Conservation (phyloP, 2,329 filamentous ascomycete genomes). For the Sphaerulina populicola region DNA sequence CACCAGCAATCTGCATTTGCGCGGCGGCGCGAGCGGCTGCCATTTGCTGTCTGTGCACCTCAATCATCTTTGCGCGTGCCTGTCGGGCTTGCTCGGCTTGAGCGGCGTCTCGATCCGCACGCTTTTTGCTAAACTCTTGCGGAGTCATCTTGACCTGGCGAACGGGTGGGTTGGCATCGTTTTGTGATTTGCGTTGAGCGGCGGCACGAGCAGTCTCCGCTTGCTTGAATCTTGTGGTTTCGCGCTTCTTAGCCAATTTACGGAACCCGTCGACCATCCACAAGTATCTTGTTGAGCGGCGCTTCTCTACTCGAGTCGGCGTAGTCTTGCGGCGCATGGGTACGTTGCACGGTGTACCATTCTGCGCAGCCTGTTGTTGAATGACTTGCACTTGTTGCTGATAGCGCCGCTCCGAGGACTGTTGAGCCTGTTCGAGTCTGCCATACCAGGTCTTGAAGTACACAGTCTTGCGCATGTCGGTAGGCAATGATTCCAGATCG, state of each 20-base stretch:
- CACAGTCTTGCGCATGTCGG: conserved; percentile 88
- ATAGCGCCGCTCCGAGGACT: conserved; percentile 51
- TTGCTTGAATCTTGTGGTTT: conserved; percentile 76
- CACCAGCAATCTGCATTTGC: conserved; percentile 23
- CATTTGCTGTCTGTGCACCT: conserved; percentile 32
- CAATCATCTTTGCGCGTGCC: conserved; percentile 34
- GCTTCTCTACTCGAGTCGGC: conserved; percentile 75
- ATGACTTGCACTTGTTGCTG: conserved; percentile 47
- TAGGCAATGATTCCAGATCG: conserved; percentile 76
- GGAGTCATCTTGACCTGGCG: conserved; percentile 59
- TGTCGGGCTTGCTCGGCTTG: conserved; percentile 40
- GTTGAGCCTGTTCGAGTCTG: conserved; percentile 55
- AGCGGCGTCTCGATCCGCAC: conserved; percentile 71
- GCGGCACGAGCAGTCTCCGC: conserved; percentile 63
- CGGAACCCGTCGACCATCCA: conserved; percentile 90
- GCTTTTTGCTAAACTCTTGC: conserved; percentile 80
- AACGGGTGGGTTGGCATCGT: conserved; percentile 22
- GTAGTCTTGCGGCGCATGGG: conserved; percentile 61
- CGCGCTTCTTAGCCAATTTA: conserved; percentile 88
- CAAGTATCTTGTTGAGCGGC: conserved; percentile 77
- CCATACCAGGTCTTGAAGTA: conserved; percentile 76
- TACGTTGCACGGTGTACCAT: conserved; percentile 38
- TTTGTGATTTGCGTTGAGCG: conserved; percentile 63
- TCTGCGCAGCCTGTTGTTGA: conserved; percentile 43
- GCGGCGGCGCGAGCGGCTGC: conserved; percentile 33